These are phyloP conservation scores for Diaporthe longicolla DNA, from an alignment of 2,329 filamentous ascomycete species.

Conservation along the genomic window DNA sequence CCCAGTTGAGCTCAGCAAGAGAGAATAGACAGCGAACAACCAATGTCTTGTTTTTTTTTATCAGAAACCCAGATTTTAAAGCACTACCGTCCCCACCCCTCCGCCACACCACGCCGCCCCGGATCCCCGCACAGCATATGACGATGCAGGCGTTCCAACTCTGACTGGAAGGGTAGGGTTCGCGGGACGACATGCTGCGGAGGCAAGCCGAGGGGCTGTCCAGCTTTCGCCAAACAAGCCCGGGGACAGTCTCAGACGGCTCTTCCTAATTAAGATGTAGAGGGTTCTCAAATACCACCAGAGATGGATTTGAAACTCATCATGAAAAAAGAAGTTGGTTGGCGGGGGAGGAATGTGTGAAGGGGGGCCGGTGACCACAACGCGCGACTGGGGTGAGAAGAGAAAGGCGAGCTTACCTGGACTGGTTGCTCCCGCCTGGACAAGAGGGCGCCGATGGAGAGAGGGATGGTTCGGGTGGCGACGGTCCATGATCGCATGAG, in stretches of 20 bases:
- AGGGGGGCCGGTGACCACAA: constrained; percentile 7
- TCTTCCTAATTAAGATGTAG: constrained; percentile 55
- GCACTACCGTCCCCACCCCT: constrained; percentile 55
- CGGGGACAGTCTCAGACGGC: constrained; percentile 57
- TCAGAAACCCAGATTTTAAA: constrained; percentile 58
- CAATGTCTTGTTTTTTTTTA: constrained; percentile 21
- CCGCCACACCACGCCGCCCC: constrained; percentile 44
- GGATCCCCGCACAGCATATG: constrained; percentile 52
- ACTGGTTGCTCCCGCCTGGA: neutral
- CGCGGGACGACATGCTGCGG: constrained; percentile 39
- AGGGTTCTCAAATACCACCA: constrained; percentile 51
- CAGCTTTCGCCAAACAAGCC: constrained; percentile 37
- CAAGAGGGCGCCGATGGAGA: neutral
- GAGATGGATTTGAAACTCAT: constrained; percentile 51
- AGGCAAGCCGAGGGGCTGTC: constrained; percentile 36
- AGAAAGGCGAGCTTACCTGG: constrained; percentile 29
- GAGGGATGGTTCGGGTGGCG: neutral
- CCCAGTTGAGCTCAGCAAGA: neutral
- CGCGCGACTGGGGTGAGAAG: neutral
- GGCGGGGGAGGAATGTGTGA: constrained; percentile 29
- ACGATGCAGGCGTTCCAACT: constrained; percentile 51
- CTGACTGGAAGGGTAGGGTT: constrained; percentile 37
- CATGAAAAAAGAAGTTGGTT: constrained; percentile 46
- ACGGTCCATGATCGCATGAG: neutral
- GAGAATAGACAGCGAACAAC: constrained; percentile 6